These are phyloP conservation scores for Aegilops sharonensis DNA, from an alignment of 176 grass and related monocot species.

Conservation along the genomic window DNA sequence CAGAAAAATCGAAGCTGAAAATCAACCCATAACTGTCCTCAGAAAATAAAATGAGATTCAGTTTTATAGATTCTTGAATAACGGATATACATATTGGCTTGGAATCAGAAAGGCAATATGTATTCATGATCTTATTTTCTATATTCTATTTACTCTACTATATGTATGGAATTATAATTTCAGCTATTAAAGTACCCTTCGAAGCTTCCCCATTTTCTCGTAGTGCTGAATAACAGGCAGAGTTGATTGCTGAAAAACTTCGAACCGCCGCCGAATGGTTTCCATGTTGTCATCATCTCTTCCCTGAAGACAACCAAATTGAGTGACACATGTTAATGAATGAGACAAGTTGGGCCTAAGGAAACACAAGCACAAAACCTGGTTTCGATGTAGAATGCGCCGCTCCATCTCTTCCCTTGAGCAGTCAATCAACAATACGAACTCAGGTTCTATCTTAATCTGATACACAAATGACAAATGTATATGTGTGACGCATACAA, in stretches of 20 bases:
- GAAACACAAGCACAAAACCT: conserved; percentile 29
- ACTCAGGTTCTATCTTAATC: conserved; percentile 67
- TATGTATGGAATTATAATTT: neutral
- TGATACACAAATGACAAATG: conserved; percentile 5
- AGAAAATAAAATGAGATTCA: too few relatives aligned
- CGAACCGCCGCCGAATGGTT: conserved; percentile 40
- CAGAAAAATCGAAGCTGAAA: too few relatives aligned
- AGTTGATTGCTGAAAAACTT: conserved; percentile 50
- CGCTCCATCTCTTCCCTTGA: conserved; percentile 56
- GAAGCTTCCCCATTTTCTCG: conserved; percentile 42
- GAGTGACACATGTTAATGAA: neutral
- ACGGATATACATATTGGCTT: too few relatives aligned
- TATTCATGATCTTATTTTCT: neutral
- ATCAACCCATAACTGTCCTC: too few relatives aligned
- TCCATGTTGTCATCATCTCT: conserved; percentile 60
- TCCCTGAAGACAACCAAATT: conserved; percentile 29
- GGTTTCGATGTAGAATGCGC: conserved; percentile 48
- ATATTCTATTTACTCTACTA: neutral
- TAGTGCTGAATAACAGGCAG: conserved; percentile 57
- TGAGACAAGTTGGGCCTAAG: neutral
- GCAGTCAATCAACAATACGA: conserved; percentile 73
- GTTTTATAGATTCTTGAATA: too few relatives aligned
- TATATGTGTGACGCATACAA: neutral
- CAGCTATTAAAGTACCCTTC: conserved; percentile 31
- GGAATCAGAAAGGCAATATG: neutral